Evolutionary conservation across 2,329 filamentous ascomycete genomes (phyloP).

Genomic region (Penicillium decumbens): DNA sequence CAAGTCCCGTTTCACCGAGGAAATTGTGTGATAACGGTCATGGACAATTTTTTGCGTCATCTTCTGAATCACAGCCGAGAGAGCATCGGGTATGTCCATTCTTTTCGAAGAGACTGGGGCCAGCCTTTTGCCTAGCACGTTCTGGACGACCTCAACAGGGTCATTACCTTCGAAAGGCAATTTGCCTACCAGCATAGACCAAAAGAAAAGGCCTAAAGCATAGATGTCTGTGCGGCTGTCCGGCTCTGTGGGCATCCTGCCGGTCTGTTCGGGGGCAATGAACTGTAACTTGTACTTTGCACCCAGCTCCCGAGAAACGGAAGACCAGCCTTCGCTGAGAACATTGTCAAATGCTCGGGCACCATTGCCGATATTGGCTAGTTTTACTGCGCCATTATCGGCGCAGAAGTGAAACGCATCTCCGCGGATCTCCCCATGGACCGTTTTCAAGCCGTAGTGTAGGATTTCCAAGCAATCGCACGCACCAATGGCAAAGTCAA

Average conservation of each 20-base stretch:
- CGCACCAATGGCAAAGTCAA: constrained; percentile 88
- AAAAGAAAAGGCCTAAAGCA: constrained; percentile 82
- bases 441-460: constrained; percentile 80
- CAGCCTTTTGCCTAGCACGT: constrained; percentile 73
- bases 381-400: constrained; percentile 66
- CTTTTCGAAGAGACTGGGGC: constrained; percentile 71
- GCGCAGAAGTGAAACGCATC: constrained; percentile 85
- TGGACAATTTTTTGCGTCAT: constrained; percentile 85
- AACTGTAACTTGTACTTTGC: constrained; percentile 86
- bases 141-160: constrained; percentile 86
- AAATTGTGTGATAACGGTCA: constrained; percentile 84
- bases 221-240: constrained; percentile 93
- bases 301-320: constrained; percentile 74
- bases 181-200: constrained; percentile 74
- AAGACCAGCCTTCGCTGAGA: constrained; percentile 81
- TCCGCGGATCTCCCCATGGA: constrained; percentile 84
- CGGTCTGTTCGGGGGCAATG: constrained; percentile 92
- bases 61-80: constrained; percentile 79
- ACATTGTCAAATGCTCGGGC: constrained; percentile 86
- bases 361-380: constrained; percentile 82
- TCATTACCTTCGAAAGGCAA: constrained; percentile 74
- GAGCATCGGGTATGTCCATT: constrained; percentile 75
- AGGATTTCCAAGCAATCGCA: constrained; percentile 80
- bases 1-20: constrained; percentile 78
- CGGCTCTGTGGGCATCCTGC: constrained; percentile 84